Conservation (phyloP, 805 yeast species). For the Wickerhamiella dianesei region DNA sequence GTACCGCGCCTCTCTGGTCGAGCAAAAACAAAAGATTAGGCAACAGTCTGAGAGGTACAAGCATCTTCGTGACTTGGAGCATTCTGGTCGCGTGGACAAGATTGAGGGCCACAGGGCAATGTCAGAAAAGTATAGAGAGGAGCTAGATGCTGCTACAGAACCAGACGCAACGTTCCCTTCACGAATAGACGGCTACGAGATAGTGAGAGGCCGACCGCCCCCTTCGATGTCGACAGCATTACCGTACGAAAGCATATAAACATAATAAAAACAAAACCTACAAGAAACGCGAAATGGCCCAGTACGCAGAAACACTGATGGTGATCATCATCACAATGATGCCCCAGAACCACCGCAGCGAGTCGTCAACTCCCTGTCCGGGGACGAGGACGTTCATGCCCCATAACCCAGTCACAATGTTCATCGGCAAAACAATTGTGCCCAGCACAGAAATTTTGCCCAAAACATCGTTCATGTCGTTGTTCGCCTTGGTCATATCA, state of each 20-base stretch:
- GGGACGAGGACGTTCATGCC: conserved; percentile 98
- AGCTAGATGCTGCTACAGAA: conserved; percentile 11
- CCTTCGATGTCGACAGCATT: not conserved
- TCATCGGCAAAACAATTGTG: conserved; percentile 88
- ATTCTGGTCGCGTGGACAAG: conserved; percentile 6
- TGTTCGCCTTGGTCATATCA: conserved; percentile 94
- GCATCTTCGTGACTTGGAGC: conserved; percentile 5
- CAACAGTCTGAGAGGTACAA: conserved; percentile 4
- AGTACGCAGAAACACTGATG: conserved; percentile 22
- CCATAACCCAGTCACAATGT: conserved; percentile 93
- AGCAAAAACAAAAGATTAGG: conserved; percentile 4
- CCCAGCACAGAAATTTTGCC: conserved; percentile 89
- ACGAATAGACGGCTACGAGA: not conserved
- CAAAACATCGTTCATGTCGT: conserved; percentile 90
- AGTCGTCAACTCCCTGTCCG: conserved; percentile 54
- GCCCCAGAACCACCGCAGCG: conserved; percentile 50
- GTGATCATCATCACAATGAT: conserved; percentile 21
- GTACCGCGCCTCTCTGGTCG: conserved; percentile 6
- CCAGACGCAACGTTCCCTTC: conserved; percentile 6
- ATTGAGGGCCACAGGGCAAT: not conserved
- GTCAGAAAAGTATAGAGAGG: conserved; percentile 7
- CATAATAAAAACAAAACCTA: conserved; percentile 2
- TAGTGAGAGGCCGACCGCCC: not conserved
- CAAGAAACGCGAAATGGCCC: conserved; percentile 16
- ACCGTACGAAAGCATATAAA: not conserved